These are phyloP conservation scores for Babesia bigemina DNA, from an alignment of 169 alveolate species.

Conservation along the genomic window DNA sequence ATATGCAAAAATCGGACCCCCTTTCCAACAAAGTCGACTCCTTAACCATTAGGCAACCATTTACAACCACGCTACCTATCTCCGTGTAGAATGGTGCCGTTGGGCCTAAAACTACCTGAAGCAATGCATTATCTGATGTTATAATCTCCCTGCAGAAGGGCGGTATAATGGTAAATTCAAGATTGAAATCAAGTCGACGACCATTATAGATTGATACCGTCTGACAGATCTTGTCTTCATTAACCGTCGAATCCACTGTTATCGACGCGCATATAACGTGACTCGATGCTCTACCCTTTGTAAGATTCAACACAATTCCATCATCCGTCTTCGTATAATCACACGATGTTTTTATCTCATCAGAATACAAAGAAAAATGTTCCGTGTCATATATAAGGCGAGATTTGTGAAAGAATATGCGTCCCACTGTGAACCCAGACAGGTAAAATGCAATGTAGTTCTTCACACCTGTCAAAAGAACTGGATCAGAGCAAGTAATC, in stretches of 20 bases:
- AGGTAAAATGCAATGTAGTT: conserved; percentile 13
- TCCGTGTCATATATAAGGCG: background rate
- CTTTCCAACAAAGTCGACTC: conserved; percentile 32
- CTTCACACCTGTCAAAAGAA: conserved; percentile 1
- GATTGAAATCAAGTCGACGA: background rate
- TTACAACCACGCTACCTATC: conserved; percentile 6
- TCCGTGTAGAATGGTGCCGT: conserved; percentile 17
- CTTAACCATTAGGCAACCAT: background rate
- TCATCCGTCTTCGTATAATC: background rate
- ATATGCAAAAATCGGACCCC: conserved; percentile 1
- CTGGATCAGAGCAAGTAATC: background rate
- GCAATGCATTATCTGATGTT: background rate
- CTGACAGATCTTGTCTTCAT: background rate
- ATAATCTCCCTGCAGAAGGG: conserved; percentile 28
- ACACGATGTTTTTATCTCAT: background rate
- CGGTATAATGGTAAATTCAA: conserved; percentile 10
- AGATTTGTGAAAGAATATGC: background rate
- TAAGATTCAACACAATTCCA: conserved; percentile 7
- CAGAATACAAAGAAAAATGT: background rate
- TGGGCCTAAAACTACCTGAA: conserved; percentile 9
- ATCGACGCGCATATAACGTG: conserved; percentile 14
- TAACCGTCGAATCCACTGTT: background rate
- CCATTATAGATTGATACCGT: background rate
- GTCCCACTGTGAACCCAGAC: conserved; percentile 10
- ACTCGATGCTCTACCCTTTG: background rate